phyloP scores from a whole-genome alignment of 495 filamentous ascomycete species.

The Tuber aestivum region DNA sequence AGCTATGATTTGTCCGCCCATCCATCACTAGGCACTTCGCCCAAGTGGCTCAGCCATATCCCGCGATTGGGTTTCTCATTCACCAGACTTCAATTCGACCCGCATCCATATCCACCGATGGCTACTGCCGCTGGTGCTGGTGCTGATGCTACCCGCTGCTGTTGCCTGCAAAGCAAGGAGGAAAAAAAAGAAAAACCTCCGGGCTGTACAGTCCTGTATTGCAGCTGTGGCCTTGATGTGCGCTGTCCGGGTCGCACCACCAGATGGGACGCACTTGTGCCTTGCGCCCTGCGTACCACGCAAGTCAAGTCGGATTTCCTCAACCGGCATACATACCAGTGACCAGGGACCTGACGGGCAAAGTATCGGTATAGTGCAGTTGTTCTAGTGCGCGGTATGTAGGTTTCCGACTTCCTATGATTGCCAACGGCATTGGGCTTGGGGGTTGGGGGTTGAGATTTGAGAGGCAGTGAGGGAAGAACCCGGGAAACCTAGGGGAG shows the following conservation, averaged over 20 bases:
- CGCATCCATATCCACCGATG: not conserved
- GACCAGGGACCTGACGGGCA: not conserved
- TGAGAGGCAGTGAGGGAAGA: not conserved
- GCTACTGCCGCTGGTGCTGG: not conserved
- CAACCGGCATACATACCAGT: not conserved
- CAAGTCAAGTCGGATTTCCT: constrained; percentile 3
- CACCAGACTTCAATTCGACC: not conserved
- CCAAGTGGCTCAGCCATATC: not conserved
- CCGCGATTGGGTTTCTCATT: not conserved
- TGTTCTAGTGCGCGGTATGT: not conserved
- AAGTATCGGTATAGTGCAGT: not conserved
- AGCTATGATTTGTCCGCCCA: not conserved
- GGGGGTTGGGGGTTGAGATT: not conserved
- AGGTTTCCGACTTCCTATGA: not conserved
- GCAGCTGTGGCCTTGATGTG: not conserved
- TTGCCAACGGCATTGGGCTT: not conserved
- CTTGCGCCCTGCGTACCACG: not conserved
- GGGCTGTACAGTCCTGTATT: not conserved
- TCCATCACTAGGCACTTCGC: not conserved
- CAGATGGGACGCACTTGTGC: not conserved
- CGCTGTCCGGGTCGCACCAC: constrained; percentile 1
- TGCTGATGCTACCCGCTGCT: not conserved
- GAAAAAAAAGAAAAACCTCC: not conserved
- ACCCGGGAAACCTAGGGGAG: not conserved
- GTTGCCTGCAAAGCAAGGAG: not conserved